Evolutionary conservation across 306 rosid species (phyloP).

Genomic region (Echinosophora koreensis): DNA sequence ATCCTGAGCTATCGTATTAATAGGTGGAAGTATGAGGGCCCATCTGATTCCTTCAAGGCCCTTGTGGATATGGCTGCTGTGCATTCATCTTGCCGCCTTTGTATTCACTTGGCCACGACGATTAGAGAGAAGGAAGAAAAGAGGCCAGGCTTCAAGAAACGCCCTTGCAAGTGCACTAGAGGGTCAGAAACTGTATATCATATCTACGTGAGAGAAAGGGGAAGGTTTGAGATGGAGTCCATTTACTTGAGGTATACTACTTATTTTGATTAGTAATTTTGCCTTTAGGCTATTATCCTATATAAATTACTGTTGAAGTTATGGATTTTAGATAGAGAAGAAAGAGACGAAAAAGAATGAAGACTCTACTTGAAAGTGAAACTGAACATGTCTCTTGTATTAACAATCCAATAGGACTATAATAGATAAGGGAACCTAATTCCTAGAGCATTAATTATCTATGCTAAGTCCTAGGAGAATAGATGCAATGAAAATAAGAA

Average conservation of each 20-base stretch:
- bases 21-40: constrained; percentile 99
- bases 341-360: too few species aligned
- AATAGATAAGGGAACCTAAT: too few species aligned
- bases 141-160: constrained; percentile 67
- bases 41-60: constrained; percentile 96
- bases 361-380: too few species aligned
- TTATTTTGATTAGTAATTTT: constrained; percentile 15
- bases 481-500: too few species aligned
- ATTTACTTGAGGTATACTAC: constrained; percentile 79
- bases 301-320: not conserved
- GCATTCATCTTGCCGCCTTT: constrained; percentile 98
- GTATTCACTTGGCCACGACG: constrained; percentile 88
- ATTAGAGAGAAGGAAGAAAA: constrained; percentile 81
- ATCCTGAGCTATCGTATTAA: constrained; percentile 43
- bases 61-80: constrained; percentile 99
- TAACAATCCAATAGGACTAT: too few species aligned
- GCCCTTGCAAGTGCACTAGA: constrained; percentile 91
- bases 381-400: too few species aligned
- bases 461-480: too few species aligned
- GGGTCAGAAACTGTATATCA: constrained; percentile 80
- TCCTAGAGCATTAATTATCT: too few species aligned
- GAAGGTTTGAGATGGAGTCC: constrained; percentile 85
- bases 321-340: too few species aligned
- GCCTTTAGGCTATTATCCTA: not conserved
- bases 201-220: constrained; percentile 87